Evolutionary conservation across 768 basidiomycete genomes (phyloP), one percentile per base, ranked within the genome.

Genomic region (Leccinum arenicola): DNA sequence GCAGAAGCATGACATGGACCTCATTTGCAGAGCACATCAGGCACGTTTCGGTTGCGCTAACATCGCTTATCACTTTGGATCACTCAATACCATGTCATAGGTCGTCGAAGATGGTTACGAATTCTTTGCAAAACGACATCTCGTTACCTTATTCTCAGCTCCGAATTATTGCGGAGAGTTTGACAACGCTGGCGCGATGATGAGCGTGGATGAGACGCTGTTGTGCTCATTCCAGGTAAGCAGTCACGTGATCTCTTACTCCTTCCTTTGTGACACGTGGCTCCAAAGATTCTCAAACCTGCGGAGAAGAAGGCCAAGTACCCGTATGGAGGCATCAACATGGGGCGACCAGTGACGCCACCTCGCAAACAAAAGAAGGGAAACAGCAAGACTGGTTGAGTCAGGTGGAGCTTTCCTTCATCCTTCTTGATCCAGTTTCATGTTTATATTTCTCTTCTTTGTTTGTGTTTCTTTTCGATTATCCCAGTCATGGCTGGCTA

Each of bases 171-270:
- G 90, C 67, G 91, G 93, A 63, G 91, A 98, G 78, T 99, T 99
- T 69, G 96, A 99, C 75, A 99, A 99, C 74, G 95, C 96, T 4
- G 96, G 96, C 38, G 96, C 96, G 35, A 99, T 99, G 96, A 99
- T 98, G 96, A 95, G 92, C 69, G 96, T 99, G 47, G 96, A 98
- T 68, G 96, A 98, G 77, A 97, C 96, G 9, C 75, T 98, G 64
- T 74, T 98, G 64, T 98, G 96, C 77, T 98, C 95, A 8, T 98
- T 98, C 93, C 96, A 98, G 78, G 94, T 95, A 63, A 60, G 81
- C 64, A 25, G 11, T 64, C 61, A 69, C 64, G 58, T 68, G 62
- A 54, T 38, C 31, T 14, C 1, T 0, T 25, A 6, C 15, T 3
- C 0, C 11, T 8, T 17, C 17, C 27, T 15, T 45, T 40, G 11